A percentile compares a stretch with the other conserved stretches of the same genome.
phyloP scores from a whole-genome alignment of 1,284 basidiomycete genomes.

The Apiotrichum domesticum region DNA sequence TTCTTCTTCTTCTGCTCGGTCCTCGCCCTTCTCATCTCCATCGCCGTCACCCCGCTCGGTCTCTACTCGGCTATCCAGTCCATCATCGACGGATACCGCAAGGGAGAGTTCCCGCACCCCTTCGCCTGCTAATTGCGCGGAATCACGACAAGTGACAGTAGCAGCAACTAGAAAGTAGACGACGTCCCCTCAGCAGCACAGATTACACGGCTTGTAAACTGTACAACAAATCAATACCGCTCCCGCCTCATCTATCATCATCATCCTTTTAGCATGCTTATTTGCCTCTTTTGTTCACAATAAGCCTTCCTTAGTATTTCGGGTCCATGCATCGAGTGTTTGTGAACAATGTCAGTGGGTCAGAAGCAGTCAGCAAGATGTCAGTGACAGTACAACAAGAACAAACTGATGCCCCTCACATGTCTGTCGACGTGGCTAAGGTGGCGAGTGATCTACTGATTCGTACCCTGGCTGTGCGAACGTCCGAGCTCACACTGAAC shows the following conservation, averaged over 20 bases:
- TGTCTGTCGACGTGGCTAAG: too few relatives aligned
- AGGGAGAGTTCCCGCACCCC: conserved; percentile 33
- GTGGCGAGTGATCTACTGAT: too few relatives aligned
- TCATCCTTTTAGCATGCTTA: background rate
- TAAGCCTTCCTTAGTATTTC: background rate
- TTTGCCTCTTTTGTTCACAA: background rate
- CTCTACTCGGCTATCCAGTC: conserved; percentile 37
- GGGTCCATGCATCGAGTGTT: background rate
- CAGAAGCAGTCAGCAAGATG: too few relatives aligned
- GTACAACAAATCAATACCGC: background rate
- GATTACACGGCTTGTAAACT: conserved; percentile 1
- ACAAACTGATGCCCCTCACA: too few relatives aligned
- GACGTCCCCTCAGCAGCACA: background rate
- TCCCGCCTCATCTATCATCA: background rate
- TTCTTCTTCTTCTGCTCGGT: conserved; percentile 21
- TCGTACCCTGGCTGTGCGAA: too few relatives aligned
- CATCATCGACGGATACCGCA: conserved; percentile 35
- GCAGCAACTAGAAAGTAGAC: too few relatives aligned
- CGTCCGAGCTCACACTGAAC: too few relatives aligned
- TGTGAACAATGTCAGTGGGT: too few relatives aligned
- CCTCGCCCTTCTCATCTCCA: conserved; percentile 21
- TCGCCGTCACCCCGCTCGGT: conserved; percentile 38
- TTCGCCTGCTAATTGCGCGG: conserved; percentile 29
- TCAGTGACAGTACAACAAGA: too few relatives aligned
- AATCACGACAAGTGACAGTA: too few relatives aligned